Conservation (phyloP, 129 eudicot species). For the Artemisia argyi region DNA sequence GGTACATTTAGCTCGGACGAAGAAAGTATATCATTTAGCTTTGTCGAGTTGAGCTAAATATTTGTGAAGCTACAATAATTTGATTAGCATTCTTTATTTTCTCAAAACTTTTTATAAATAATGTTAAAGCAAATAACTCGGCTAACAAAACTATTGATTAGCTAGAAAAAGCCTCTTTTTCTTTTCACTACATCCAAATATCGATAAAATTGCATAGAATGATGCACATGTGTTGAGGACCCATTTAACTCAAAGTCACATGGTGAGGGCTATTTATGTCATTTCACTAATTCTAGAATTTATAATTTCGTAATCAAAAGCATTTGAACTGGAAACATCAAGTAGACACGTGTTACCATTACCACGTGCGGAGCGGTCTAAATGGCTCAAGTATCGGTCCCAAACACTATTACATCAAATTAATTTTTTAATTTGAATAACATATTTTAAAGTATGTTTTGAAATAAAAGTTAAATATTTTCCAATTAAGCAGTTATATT, state of each 20-base stretch:
- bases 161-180: neutral
- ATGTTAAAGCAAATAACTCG: neutral
- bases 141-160: neutral
- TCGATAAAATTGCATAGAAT: neutral
- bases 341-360: constrained; percentile 26
- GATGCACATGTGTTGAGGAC: constrained; percentile 5
- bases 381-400: constrained; percentile 33
- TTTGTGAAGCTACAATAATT: no score
- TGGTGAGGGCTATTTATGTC: constrained; percentile 10
- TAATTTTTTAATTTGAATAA: neutral
- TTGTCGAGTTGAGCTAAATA: no score
- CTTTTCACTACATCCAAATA: neutral
- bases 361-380: constrained; percentile 32
- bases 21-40: neutral
- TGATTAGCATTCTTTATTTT: no score
- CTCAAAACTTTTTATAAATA: neutral
- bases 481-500: no score
- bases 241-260: neutral
- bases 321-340: constrained; percentile 11
- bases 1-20: no score
- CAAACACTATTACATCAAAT: constrained; percentile 5
- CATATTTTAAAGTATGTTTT: neutral
- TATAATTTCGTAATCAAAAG: neutral
- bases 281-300: neutral
- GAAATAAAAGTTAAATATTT: no score